Conservation (phyloP, 139 green algal species). For the Gonium pectorale region DNA sequence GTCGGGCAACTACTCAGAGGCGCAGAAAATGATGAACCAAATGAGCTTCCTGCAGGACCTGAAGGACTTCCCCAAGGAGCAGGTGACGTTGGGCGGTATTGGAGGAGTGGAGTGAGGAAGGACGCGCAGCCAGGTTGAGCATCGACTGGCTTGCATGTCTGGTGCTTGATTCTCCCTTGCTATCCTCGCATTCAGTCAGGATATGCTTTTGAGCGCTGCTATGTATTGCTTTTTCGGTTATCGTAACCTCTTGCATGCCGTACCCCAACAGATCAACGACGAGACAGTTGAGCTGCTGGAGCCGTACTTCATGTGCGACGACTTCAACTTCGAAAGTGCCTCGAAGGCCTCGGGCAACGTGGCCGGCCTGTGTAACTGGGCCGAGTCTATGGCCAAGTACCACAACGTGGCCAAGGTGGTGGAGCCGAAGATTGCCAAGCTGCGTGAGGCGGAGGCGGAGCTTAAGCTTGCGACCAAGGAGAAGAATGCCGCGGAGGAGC, state of each 20-base stretch:
- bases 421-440: slow-evolving; percentile 93
- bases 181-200: too few species aligned
- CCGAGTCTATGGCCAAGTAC: slow-evolving; percentile 94
- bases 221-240: too few species aligned
- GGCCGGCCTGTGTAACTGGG: slow-evolving; percentile 95
- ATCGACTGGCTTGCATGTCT: too few species aligned
- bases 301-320: slow-evolving; percentile 90
- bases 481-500: slow-evolving; percentile 90
- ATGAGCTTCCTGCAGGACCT: slow-evolving; percentile 89
- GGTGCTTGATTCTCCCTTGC: too few species aligned
- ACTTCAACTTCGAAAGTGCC: slow-evolving; percentile 94
- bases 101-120: too few species aligned
- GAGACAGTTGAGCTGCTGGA: slow-evolving; percentile 92
- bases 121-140: too few species aligned
- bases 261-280: slow-evolving; percentile 92
- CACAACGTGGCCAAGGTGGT: slow-evolving; percentile 92
- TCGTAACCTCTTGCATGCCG: not conserved
- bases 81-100: slow-evolving; percentile 63
- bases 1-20: slow-evolving; percentile 83
- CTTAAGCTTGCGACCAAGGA: slow-evolving; percentile 90
- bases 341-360: slow-evolving; percentile 91
- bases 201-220: too few species aligned
- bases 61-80: slow-evolving; percentile 96
- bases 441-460: slow-evolving; percentile 88
- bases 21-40: slow-evolving; percentile 95